Evolutionary conservation across 192 early-diverging fungal genomes (phyloP).

Genomic region (Phlyctochytrium bullatum): DNA sequence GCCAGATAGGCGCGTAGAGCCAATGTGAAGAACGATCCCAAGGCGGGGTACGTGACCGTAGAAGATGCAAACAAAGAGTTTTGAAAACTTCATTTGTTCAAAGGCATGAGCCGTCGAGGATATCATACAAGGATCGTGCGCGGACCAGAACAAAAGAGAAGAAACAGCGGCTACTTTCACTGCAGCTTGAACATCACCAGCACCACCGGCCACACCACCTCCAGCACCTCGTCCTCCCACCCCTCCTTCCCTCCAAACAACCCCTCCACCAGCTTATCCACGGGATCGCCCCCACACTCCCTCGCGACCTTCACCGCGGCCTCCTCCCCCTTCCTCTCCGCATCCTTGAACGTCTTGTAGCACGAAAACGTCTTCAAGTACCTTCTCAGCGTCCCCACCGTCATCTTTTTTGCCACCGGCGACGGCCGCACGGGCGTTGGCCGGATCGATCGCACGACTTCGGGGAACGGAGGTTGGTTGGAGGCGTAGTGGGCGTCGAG

Average conservation of each 20-base stretch:
- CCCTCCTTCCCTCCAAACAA: constrained; percentile 14
- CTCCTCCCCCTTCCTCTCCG: not conserved
- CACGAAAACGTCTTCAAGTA: constrained; percentile 61
- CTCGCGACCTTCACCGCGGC: constrained; percentile 21
- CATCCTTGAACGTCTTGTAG: constrained; percentile 51
- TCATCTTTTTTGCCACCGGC: constrained; percentile 40
- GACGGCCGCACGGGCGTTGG: not conserved
- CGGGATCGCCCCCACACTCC: constrained; percentile 29
- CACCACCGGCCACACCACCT: constrained; percentile 50
- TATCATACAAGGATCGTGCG: too few relatives aligned
- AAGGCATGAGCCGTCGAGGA: too few relatives aligned
- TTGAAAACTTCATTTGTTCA: too few relatives aligned
- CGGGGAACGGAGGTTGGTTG: constrained; percentile 40
- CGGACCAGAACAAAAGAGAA: too few relatives aligned
- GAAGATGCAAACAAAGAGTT: too few relatives aligned
- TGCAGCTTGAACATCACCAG: constrained; percentile 35
- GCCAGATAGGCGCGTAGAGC: too few relatives aligned
- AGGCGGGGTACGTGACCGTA: too few relatives aligned
- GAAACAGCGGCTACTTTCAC: too few relatives aligned
- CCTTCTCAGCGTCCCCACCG: constrained; percentile 33
- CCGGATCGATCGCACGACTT: constrained; percentile 14
- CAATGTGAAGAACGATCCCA: too few relatives aligned
- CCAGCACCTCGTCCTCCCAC: constrained; percentile 27
- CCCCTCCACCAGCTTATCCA: constrained; percentile 41
- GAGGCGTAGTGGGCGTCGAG: constrained; percentile 46